Evolutionary conservation across 2,329 filamentous ascomycete genomes (phyloP).

Genomic region (Capronia coronata): DNA sequence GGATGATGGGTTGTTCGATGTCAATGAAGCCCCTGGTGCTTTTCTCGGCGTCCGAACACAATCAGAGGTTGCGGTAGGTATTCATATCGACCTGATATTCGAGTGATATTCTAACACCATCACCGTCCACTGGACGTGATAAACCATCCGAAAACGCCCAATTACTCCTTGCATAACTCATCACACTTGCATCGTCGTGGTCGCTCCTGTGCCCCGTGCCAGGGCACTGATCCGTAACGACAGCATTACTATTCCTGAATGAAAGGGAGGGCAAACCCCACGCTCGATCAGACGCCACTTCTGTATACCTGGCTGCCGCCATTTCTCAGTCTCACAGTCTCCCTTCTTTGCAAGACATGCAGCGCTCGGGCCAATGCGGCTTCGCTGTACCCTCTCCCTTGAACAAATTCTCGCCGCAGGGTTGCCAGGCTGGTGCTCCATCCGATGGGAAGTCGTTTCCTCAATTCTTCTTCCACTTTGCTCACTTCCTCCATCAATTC

Average conservation of each 20-base stretch:
- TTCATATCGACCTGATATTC: no score
- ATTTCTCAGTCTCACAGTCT: conserved; percentile 55
- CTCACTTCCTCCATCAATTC: conserved; percentile 86
- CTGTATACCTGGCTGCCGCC: conserved; percentile 46
- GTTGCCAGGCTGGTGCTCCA: conserved; percentile 91
- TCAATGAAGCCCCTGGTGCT: no score
- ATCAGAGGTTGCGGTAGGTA: no score
- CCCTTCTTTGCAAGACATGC: conserved; percentile 76
- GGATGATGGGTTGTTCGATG: no score
- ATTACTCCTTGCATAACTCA: background rate
- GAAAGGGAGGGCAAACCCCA: background rate
- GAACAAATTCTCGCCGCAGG: conserved; percentile 81
- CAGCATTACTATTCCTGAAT: conserved; percentile 12
- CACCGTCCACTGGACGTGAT: no score
- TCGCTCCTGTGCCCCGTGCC: no score
- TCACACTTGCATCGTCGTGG: background rate
- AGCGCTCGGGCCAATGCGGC: conserved; percentile 76
- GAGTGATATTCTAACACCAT: no score
- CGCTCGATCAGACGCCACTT: conserved; percentile 36
- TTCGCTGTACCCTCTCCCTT: conserved; percentile 83
- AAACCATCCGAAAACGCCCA: no score
- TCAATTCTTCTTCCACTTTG: conserved; percentile 82
- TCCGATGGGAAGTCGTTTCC: conserved; percentile 80
- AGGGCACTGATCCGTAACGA: no score
- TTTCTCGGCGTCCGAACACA: no score